These are phyloP conservation scores for Macrophomina pseudophaseolina DNA, from an alignment of 2,329 filamentous ascomycete species.

Conservation along the genomic window DNA sequence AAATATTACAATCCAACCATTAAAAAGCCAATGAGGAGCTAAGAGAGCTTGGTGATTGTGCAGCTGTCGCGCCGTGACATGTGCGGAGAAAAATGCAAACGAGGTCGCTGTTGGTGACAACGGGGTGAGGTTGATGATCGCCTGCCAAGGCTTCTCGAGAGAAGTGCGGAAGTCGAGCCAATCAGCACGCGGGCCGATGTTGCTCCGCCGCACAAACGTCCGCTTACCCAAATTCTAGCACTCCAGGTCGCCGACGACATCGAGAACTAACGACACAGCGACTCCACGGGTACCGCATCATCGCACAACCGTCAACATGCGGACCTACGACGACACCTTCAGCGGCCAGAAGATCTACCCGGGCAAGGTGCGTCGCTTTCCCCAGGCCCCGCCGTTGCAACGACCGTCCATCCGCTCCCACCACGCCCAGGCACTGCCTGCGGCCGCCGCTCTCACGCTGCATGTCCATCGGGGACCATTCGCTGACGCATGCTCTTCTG, in stretches of 20 bases:
- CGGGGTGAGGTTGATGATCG: conserved; percentile 17
- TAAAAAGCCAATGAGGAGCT: too few relatives aligned
- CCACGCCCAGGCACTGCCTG: background rate
- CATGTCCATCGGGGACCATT: background rate
- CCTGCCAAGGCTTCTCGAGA: conserved; percentile 19
- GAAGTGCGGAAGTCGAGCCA: conserved; percentile 14
- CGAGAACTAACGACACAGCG: conserved; percentile 37
- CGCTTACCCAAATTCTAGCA: conserved; percentile 36
- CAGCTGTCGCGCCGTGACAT: too few relatives aligned
- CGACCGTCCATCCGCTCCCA: background rate
- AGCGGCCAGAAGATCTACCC: conserved; percentile 80
- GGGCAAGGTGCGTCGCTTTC: conserved; percentile 67
- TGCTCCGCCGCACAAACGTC: conserved; percentile 27
- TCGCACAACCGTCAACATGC: conserved; percentile 63
- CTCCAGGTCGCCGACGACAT: conserved; percentile 38
- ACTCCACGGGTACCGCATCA: conserved; percentile 45
- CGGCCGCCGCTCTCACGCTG: conserved; percentile 3
- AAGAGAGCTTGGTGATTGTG: too few relatives aligned
- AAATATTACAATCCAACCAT: too few relatives aligned
- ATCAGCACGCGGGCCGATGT: conserved; percentile 25
- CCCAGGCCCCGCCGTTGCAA: background rate
- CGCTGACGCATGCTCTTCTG: conserved; percentile 16
- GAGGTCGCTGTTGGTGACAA: background rate
- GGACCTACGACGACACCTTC: conserved; percentile 80
- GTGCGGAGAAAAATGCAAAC: background rate